Evolutionary conservation across 1,284 basidiomycete genomes (phyloP).

Genomic region (Moniliella sp.): DNA sequence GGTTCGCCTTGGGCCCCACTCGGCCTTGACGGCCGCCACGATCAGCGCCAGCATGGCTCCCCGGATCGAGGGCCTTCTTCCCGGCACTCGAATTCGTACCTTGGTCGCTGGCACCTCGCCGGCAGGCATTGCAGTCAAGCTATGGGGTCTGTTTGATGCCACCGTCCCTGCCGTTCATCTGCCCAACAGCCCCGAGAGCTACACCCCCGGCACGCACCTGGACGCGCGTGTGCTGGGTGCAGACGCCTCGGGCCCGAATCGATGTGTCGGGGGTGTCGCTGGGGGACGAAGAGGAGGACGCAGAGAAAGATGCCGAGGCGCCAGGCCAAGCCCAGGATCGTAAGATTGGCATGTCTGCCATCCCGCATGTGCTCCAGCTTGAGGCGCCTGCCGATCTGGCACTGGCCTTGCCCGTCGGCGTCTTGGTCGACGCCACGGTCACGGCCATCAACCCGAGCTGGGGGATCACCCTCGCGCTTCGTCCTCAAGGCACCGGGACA

Average conservation of each 20-base stretch:
- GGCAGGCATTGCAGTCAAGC: slow-evolving; percentile 64
- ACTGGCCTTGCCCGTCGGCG: slow-evolving; percentile 19
- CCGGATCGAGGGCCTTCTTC: slow-evolving; percentile 58
- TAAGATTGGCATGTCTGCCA: slow-evolving; percentile 21
- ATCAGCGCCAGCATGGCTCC: slow-evolving; percentile 7
- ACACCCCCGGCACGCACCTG: slow-evolving; percentile 47
- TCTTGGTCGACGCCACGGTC: slow-evolving; percentile 13
- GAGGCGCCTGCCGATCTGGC: slow-evolving; percentile 7
- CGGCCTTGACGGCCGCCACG: slow-evolving; percentile 12
- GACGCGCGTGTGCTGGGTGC: slow-evolving; percentile 65
- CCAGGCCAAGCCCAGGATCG: slow-evolving; percentile 3
- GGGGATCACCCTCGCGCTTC: slow-evolving; percentile 19
- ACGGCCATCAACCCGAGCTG: slow-evolving; percentile 17
- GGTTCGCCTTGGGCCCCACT: slow-evolving; percentile 3
- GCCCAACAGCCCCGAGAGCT: slow-evolving; percentile 27
- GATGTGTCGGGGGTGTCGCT: slow-evolving; percentile 5
- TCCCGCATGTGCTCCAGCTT: slow-evolving; percentile 17
- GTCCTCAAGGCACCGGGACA: slow-evolving; percentile 4
- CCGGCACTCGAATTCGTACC: slow-evolving; percentile 63
- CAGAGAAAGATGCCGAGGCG: slow-evolving; percentile 4
- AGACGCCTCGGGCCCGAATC: too few species aligned
- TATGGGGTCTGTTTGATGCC: slow-evolving; percentile 79
- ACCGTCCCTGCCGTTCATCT: slow-evolving; percentile 70
- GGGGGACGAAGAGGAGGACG: slow-evolving; percentile 8
- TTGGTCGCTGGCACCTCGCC: slow-evolving; percentile 61